Evolutionary conservation across 2,329 filamentous ascomycete species (phyloP), one percentile per base, ranked within the genome.

Genomic region (Diaporthe capsici): DNA sequence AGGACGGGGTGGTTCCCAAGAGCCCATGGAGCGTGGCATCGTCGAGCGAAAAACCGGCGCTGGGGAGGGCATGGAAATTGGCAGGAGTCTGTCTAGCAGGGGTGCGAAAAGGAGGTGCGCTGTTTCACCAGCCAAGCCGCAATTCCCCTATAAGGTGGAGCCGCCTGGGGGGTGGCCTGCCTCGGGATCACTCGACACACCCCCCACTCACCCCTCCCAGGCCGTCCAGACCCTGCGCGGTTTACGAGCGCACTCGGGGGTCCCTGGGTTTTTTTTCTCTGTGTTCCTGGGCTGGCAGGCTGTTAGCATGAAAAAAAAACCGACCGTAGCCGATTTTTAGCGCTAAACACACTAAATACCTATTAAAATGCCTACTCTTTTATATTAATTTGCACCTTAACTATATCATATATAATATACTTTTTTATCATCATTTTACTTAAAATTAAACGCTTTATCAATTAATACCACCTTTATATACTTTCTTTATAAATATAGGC

Each of bases 81-180:
- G 73, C 73, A 74, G 55, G 73, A 71, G 42, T 51, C 34, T 49
- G 15, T 60, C 61, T 61, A 60, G 61, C 71, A 70, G 71, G 74
- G 53, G 39, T 65, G 57, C 20, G 71, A 74, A 76, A 76, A 76
- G 71, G 75, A 73, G 71, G 63, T 55, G 71, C 44, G 47, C 42
- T 74, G 75, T 76, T 76, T 76, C 75, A 76, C 47, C 63, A 63
- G 57, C 75, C 71, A 74, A 60, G 71, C 22, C 57, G 61, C 47
- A 73, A 47, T 44, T 53, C 57, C 55, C 65, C 57, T 42, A 28
- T 49, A 53, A 55, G 53, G 74, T 76, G 63, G 63, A 31, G 63
- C 63, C 60, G 6, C 22, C 39, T 8, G 37, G 70, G 74, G 55
- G 42, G 34, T 28, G 71, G n/a, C 63, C 51, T 60, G 55, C 22